phyloP scores from a whole-genome alignment of 2,329 filamentous ascomycete genomes.

The Ilyonectria mors-panacis region DNA sequence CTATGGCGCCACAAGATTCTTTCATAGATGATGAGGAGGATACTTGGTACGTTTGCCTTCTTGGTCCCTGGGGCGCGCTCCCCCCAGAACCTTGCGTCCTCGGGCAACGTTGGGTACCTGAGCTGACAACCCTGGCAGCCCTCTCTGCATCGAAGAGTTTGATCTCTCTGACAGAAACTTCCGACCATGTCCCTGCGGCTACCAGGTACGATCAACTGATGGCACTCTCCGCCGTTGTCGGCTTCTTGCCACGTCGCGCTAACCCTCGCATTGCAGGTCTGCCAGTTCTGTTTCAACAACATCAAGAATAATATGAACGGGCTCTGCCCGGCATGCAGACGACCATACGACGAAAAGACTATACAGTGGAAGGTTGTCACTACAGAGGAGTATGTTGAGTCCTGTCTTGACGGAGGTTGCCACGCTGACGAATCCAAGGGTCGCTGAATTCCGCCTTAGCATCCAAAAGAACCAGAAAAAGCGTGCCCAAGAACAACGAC shows the following conservation, averaged over 20 bases:
- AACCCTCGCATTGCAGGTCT: constrained; percentile 76
- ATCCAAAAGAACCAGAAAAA: constrained; percentile 95
- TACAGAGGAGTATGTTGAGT: constrained; percentile 84
- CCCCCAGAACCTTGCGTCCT: constrained; percentile 38
- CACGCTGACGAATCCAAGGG: constrained; percentile 61
- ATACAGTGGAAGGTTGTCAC: constrained; percentile 98
- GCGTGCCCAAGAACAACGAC: constrained; percentile 83
- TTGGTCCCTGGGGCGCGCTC: constrained; percentile 25
- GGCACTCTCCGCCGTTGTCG: constrained; percentile 10
- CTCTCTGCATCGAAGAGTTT: constrained; percentile 98
- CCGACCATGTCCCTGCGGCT: constrained; percentile 95
- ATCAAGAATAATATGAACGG: constrained; percentile 99
- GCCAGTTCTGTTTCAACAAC: constrained; percentile 99
- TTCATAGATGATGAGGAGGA: constrained; percentile 82
- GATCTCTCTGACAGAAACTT: constrained; percentile 98
- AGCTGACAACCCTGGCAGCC: constrained; percentile 69
- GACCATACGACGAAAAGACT: constrained; percentile 95
- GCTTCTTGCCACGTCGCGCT: constrained; percentile 41
- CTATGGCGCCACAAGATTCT: constrained; percentile 78
- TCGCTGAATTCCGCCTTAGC: constrained; percentile 82
- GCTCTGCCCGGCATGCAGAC: constrained; percentile 95
- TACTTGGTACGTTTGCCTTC: constrained; percentile 68
- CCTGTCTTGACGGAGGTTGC: constrained; percentile 17
- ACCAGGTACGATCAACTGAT: constrained; percentile 78
- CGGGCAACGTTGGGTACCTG: constrained; percentile 40